Percentiles rank a stretch among this genome's conserved stretches.
phyloP scores from a whole-genome alignment of 805 yeast genomes.

The Blastobotrys peoriensis region DNA sequence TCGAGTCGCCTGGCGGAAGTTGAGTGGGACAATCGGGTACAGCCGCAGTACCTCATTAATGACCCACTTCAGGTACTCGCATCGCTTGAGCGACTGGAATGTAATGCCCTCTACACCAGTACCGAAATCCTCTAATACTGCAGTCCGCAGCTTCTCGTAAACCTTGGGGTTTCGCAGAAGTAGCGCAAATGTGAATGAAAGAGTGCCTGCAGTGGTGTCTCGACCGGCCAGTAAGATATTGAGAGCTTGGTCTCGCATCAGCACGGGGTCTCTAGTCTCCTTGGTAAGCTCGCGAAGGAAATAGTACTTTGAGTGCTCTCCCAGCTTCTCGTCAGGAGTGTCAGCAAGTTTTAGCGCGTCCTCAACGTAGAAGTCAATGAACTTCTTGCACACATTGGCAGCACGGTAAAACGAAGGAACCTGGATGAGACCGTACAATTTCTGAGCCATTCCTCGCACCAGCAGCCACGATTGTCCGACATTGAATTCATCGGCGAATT shows the following conservation, averaged over 20 bases:
- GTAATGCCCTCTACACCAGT: constrained; percentile 26
- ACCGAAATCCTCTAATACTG: constrained; percentile 34
- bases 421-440: constrained; percentile 17
- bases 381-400: constrained; percentile 28
- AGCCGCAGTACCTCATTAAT: constrained; percentile 42
- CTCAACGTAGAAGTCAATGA: constrained; percentile 38
- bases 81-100: constrained; percentile 45
- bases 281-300: constrained; percentile 44
- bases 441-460: constrained; percentile 15
- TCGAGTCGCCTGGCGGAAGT: constrained; percentile 37
- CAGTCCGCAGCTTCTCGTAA: constrained; percentile 33
- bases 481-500: constrained; percentile 24
- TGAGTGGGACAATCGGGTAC: constrained; percentile 43
- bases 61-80: constrained; percentile 42
- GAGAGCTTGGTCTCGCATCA: constrained; percentile 45
- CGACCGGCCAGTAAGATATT: constrained; percentile 50
- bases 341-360: constrained; percentile 28
- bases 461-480: constrained; percentile 16
- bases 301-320: constrained; percentile 36
- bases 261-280: constrained; percentile 42
- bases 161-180: constrained; percentile 36
- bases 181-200: constrained; percentile 42
- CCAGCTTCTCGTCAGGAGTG: constrained; percentile 6
- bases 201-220: constrained; percentile 49
- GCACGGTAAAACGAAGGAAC: constrained; percentile 29